Evolutionary conservation across 2,329 filamentous ascomycete genomes (phyloP).

Genomic region (Phaeosphaeriaceae sp.): DNA sequence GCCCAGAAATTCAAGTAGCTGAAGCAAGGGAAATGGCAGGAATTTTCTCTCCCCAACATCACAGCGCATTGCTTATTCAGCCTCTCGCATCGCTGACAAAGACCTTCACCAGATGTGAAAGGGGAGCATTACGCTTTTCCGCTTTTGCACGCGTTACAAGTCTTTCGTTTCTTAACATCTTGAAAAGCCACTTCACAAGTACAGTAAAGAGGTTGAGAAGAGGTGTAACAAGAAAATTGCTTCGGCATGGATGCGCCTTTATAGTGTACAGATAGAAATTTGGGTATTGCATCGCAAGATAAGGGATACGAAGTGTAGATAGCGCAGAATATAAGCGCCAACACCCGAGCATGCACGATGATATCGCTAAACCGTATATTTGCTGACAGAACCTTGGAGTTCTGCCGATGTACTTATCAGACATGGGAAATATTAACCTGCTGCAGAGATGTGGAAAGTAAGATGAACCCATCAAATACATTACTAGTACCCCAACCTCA

Average conservation of each 20-base stretch:
- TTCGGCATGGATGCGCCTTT: no score
- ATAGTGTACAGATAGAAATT: no score
- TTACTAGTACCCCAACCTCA: no score
- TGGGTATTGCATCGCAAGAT: background rate
- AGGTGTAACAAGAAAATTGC: no score
- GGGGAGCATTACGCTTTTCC: conserved; percentile 35
- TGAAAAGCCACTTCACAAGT: background rate
- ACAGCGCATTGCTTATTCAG: conserved; percentile 27
- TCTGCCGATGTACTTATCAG: no score
- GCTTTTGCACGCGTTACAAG: conserved; percentile 27
- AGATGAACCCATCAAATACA: no score
- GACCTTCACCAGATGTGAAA: conserved; percentile 10
- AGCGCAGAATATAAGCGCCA: background rate
- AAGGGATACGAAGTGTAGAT: background rate
- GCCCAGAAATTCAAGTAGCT: no score
- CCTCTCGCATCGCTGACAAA: conserved; percentile 31
- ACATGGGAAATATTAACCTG: no score
- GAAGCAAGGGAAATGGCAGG: no score
- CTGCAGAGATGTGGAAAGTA: no score
- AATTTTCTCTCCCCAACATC: conserved; percentile 13
- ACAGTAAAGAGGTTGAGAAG: background rate
- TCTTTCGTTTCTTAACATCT: conserved; percentile 25
- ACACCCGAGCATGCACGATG: conserved; percentile 1
- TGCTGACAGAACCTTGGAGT: background rate
- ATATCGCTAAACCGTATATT: background rate